Conservation (phyloP, 495 filamentous ascomycete genomes). For the Penicillium crystallinum region DNA sequence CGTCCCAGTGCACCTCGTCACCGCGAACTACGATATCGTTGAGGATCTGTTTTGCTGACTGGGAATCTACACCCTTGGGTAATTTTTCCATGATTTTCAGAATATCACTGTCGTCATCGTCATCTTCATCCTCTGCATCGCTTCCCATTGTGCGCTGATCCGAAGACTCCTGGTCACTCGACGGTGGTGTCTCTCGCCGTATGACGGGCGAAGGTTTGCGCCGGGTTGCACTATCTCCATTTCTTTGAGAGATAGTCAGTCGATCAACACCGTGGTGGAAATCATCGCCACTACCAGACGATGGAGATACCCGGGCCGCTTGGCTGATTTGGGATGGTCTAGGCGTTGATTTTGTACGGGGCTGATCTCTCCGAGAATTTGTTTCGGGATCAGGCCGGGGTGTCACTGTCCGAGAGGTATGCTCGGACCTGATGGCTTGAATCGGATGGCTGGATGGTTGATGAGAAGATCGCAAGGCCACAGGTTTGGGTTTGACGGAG, state of each 20-base stretch:
- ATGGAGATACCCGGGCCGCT: slow-evolving; percentile 20
- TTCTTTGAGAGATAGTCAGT: slow-evolving; percentile 21
- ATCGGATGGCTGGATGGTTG: slow-evolving; percentile 16
- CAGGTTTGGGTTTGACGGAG: slow-evolving; percentile 36
- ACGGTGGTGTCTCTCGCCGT: slow-evolving; percentile 38
- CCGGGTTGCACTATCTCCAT: slow-evolving; percentile 20
- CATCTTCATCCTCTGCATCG: slow-evolving; percentile 34
- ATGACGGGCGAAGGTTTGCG: slow-evolving; percentile 21
- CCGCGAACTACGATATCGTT: slow-evolving; percentile 95
- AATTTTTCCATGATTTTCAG: slow-evolving; percentile 67
- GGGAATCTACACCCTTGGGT: slow-evolving; percentile 72
- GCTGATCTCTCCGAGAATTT: slow-evolving; percentile 13
- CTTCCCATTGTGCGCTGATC: slow-evolving; percentile 23
- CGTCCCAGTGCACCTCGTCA: slow-evolving; percentile 92
- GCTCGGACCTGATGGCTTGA: slow-evolving; percentile 15
- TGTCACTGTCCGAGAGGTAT: slow-evolving; percentile 14
- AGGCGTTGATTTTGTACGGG: slow-evolving; percentile 25
- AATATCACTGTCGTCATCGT: slow-evolving; percentile 39
- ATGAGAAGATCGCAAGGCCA: slow-evolving; percentile 28
- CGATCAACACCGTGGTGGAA: slow-evolving; percentile 23
- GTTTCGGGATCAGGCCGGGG: slow-evolving; percentile 17
- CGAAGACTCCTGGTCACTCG: slow-evolving; percentile 41
- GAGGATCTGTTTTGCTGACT: slow-evolving; percentile 82
- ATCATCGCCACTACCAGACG: slow-evolving; percentile 28
- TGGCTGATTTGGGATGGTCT: slow-evolving; percentile 9